These are phyloP conservation scores for Auricularia heimuer DNA, from an alignment of 768 basidiomycete genomes.

Conservation along the genomic window DNA sequence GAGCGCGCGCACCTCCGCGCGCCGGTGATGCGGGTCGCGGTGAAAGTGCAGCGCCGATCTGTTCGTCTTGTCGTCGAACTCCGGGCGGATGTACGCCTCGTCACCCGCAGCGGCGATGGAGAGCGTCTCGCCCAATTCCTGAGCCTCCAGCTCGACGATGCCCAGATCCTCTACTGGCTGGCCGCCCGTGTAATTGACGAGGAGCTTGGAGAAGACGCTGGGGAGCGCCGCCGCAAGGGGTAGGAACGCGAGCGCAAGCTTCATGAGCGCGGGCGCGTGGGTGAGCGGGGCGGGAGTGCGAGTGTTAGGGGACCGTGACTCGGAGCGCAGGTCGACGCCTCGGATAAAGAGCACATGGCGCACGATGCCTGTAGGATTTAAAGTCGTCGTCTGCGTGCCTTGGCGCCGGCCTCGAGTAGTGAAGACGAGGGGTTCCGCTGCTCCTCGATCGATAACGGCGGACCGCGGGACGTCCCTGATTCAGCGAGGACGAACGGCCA, in stretches of 20 bases:
- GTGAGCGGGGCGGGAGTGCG: neutral
- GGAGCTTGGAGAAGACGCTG: neutral
- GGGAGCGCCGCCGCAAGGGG: neutral
- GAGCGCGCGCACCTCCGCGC: neutral
- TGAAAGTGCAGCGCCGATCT: neutral
- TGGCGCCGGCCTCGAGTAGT: no score
- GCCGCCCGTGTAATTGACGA: neutral
- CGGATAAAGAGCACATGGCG: no score
- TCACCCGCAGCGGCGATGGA: neutral
- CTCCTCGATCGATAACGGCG: no score
- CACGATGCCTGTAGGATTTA: no score
- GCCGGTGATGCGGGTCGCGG: neutral
- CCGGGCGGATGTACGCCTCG: neutral
- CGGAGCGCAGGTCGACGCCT: no score
- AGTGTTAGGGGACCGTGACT: no score
- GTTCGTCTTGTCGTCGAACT: neutral
- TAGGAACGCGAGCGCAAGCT: neutral
- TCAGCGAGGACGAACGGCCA: no score
- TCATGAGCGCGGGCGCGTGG: neutral
- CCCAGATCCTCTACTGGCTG: neutral
- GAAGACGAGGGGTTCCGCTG: no score
- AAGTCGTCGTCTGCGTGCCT: no score
- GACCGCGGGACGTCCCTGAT: no score
- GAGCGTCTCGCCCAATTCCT: neutral
- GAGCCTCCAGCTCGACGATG: neutral